Evolutionary conservation across 2,329 filamentous ascomycete species (phyloP), one percentile per base, ranked within the genome.

Genomic region (Fusarium longipes): DNA sequence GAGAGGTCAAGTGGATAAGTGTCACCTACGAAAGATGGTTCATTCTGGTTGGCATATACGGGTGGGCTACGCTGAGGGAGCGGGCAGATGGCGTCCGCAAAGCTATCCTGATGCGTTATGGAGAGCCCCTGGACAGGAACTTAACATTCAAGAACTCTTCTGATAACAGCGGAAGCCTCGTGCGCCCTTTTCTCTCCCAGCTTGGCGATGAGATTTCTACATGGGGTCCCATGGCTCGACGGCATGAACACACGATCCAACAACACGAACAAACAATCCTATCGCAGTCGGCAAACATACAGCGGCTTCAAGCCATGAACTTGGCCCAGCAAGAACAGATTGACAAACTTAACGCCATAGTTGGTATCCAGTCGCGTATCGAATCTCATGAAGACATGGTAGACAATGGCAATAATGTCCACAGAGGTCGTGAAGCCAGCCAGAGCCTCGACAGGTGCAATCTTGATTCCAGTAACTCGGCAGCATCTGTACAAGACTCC

Each of bases 1-100:
- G 22, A n/a, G 35, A 39, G 45, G 18, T 14, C 6, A 51, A 40
- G 18, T 56, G 44, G 44, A 32, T 51, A 7, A 27, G 20, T 14
- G 24, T 30, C 35, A 56, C 44, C 3, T 56, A 51, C 22, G 52
- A 51, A 17, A 29, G 52, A 17, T 56, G 52, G 25, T 51, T 56
- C 8, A 39, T 56, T 6, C 29, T 56, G n/a, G 25, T 33, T 11
- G 52, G 44, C n/a, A 15, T 51, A 14, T 56, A 39, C 20, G 33
- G 33, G 3, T 17, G 20, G 14, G 8, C 29, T 11, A 29, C 6
- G 25, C n/a, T 56, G n/a, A n/a, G 17, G 10, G 15, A 14, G n/a
- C 8, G 27, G 25, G 48, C 44, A 20, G n/a, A 25, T 8, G 44
- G 44, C 22, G 25, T 56, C 18, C 22, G 29, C 10, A 20, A 20